Evolutionary conservation across 306 rosid species (phyloP).

Genomic region (Cercis canadensis): DNA sequence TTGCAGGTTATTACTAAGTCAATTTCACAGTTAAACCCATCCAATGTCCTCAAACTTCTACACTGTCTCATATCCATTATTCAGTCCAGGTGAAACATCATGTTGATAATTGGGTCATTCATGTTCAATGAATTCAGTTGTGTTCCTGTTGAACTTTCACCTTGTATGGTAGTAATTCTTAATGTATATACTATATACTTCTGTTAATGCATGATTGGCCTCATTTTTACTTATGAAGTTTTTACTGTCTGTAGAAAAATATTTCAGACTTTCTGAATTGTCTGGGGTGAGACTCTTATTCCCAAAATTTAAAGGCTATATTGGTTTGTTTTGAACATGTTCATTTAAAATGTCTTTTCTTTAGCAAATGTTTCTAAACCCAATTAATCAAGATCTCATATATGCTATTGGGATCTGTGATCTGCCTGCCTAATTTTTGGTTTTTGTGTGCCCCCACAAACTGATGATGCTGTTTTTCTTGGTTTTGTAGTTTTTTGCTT

Average conservation of each 20-base stretch:
- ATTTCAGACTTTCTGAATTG: not conserved
- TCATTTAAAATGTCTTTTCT: too few relatives aligned
- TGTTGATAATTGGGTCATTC: not conserved
- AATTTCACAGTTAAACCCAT: slow-evolving; percentile 61
- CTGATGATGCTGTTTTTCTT: too few relatives aligned
- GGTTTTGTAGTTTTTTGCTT: too few relatives aligned
- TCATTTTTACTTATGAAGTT: too few relatives aligned
- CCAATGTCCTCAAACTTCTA: slow-evolving; percentile 71
- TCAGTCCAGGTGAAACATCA: slow-evolving; percentile 64
- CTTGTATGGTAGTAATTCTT: not conserved
- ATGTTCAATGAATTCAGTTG: not conserved
- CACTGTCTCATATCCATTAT: slow-evolving; percentile 66
- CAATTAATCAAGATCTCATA: too few relatives aligned
- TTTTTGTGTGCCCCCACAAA: too few relatives aligned
- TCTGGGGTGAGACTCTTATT: not conserved
- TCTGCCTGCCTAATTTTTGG: too few relatives aligned
- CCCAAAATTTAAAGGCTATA: not conserved
- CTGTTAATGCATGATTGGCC: slow-evolving; percentile 2
- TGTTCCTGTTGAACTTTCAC: not conserved
- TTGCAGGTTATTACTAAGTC: slow-evolving; percentile 79
- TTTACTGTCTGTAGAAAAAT: not conserved
- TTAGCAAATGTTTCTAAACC: too few relatives aligned
- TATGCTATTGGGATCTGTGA: too few relatives aligned
- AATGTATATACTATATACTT: not conserved
- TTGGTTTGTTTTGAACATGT: too few relatives aligned